These are phyloP conservation scores for Suillus americanus DNA, from an alignment of 768 basidiomycete genomes.

Conservation along the genomic window DNA sequence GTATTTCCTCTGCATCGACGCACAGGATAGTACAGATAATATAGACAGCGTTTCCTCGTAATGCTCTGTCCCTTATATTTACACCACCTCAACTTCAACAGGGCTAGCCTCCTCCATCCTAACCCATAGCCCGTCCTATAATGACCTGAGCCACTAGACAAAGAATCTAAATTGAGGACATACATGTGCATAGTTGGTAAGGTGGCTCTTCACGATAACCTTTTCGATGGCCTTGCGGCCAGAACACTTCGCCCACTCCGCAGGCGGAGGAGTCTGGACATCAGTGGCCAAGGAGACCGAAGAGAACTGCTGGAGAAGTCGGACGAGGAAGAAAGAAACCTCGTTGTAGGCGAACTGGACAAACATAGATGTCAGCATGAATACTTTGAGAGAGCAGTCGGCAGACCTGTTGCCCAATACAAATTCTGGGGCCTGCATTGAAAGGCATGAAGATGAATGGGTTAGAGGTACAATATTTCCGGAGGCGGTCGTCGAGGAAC, in stretches of 20 bases:
- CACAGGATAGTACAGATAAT: not conserved
- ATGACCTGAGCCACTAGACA: not conserved
- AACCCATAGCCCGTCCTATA: constrained; percentile 26
- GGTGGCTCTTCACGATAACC: constrained; percentile 43
- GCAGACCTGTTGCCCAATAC: constrained; percentile 37
- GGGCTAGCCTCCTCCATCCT: constrained; percentile 22
- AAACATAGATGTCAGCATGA: constrained; percentile 3
- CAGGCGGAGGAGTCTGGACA: constrained; percentile 46
- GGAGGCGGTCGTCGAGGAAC: constrained; percentile 60
- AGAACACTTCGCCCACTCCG: constrained; percentile 38
- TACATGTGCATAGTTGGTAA: constrained; percentile 55
- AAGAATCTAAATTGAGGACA: constrained; percentile 11
- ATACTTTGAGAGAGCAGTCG: not conserved
- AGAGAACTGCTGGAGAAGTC: constrained; percentile 56
- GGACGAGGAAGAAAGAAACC: constrained; percentile 60
- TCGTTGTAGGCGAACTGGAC: constrained; percentile 66
- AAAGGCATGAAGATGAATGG: constrained; percentile 50
- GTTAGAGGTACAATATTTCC: constrained; percentile 54
- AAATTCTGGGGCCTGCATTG: constrained; percentile 40
- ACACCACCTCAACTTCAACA: not conserved
- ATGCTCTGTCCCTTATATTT: not conserved
- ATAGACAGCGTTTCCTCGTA: not conserved
- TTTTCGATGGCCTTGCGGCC: constrained; percentile 45
- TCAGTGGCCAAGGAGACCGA: constrained; percentile 43
- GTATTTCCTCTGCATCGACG: not conserved